Conservation (phyloP, 2,329 filamentous ascomycete genomes). For the Dactylellina haptotyla region DNA sequence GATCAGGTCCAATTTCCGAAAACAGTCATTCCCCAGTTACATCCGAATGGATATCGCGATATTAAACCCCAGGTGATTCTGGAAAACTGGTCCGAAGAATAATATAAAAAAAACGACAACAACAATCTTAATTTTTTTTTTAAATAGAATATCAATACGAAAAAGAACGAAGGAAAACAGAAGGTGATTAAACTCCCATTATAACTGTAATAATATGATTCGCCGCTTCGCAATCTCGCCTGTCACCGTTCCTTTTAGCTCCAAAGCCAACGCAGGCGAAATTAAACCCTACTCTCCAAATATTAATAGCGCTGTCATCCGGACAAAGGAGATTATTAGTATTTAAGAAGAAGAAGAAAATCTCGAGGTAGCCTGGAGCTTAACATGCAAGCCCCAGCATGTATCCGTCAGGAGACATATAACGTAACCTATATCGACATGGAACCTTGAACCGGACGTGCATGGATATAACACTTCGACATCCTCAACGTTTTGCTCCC, state of each 20-base stretch:
- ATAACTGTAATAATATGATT: background rate
- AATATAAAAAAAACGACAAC: too few relatives aligned
- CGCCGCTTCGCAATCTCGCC: constrained; percentile 13
- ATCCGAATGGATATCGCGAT: too few relatives aligned
- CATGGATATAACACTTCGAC: too few relatives aligned
- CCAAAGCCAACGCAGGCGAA: background rate
- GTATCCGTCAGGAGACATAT: constrained; percentile 47
- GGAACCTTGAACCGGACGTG: background rate
- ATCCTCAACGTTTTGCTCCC: too few relatives aligned
- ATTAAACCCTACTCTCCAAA: background rate
- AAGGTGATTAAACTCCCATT: background rate
- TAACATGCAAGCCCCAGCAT: background rate
- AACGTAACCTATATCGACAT: constrained; percentile 13
- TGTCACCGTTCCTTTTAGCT: background rate
- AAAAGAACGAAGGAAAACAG: background rate
- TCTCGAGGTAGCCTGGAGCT: background rate
- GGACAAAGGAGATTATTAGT: constrained; percentile 6
- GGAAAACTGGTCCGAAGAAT: too few relatives aligned
- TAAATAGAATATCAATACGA: too few relatives aligned
- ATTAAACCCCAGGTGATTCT: too few relatives aligned
- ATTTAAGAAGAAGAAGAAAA: background rate
- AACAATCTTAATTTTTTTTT: too few relatives aligned
- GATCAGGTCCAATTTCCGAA: too few relatives aligned
- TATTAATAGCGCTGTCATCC: background rate
- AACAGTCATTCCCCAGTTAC: too few relatives aligned